Percentiles rank a stretch among this genome's conserved stretches.
Evolutionary conservation across 208 protist genomes (phyloP).

Genomic region (Entamoeba moshkovskii): DNA sequence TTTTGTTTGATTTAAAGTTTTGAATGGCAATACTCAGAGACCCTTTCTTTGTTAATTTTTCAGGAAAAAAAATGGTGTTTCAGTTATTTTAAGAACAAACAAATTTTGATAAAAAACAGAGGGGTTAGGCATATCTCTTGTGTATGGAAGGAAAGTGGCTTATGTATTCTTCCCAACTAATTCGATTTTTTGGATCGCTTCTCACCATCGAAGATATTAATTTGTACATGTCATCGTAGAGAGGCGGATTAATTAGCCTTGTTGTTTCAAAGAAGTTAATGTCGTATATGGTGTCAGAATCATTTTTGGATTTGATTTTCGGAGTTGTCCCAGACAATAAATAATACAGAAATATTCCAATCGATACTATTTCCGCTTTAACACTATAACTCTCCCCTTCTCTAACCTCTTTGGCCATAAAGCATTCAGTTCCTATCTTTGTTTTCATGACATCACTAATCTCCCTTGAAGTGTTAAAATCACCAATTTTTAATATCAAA

Average conservation of each 20-base stretch:
- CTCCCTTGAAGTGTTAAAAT: neutral
- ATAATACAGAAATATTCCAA: neutral
- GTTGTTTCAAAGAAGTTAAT: neutral
- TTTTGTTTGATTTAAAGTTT: too few relatives aligned
- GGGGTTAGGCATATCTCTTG: too few relatives aligned
- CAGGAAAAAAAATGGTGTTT: too few relatives aligned
- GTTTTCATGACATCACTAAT: neutral
- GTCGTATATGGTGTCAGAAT: neutral
- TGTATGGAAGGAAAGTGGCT: neutral
- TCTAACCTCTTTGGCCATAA: neutral
- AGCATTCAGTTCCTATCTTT: neutral
- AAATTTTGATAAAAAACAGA: too few relatives aligned
- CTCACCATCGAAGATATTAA: neutral
- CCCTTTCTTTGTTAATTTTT: too few relatives aligned
- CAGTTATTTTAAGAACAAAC: too few relatives aligned
- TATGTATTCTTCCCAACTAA: neutral
- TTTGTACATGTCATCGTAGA: neutral
- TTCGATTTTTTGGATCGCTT: neutral
- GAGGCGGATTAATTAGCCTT: neutral
- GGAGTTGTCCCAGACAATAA: neutral
- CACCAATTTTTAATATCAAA: neutral
- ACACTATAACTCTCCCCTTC: neutral
- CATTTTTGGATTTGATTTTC: neutral
- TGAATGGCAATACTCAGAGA: too few relatives aligned
- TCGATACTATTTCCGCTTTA: neutral